Base-by-base conservation (phyloP, 139 green algal species). In the Coelastrella sp. region DNA sequence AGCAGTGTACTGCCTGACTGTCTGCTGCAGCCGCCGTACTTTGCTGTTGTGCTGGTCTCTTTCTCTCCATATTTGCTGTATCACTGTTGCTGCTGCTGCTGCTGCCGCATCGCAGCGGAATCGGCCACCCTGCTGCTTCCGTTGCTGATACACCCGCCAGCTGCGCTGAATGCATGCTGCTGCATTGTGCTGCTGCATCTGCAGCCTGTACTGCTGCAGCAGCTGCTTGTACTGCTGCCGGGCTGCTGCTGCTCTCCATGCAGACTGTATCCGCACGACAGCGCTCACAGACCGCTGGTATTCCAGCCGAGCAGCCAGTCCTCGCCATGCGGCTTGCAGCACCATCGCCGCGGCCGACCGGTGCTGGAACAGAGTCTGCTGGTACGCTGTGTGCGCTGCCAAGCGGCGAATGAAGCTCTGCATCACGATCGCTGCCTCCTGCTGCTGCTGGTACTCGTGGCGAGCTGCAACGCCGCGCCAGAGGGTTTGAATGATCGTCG, bases 1-100 rank as follows among this genome's bases (percentile, higher is more conserved):
- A 11, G 4, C 78, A 57, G n/a, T 12, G 17, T 82, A 80, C 76
- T 86, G 61, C 20, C 61, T 8, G 25, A 91, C 63, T 27, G 63
- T 56, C 6, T 14, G 27, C 76, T 87, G 87, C 27, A 85, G 49
- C 87, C 61, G 87, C 61, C 87, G 78, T 56, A 85, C 63, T 35
- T 60, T 76, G 65, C 75, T 87, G 49, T 87, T 85, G 87, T 86
- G 76, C 27, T 76, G 78, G 7, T 65, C 74, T 0, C 74, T 60
- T 78, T 85, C 76, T 4, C 87, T 78, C 87, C 87, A 91, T 12
- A 87, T 68, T 20, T 6, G 6, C 87, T 91, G 87, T 57, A 91
- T 86, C n/a, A 70, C 20, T 4, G 12, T 9, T 8, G 78, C 87
- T 59, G 87, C 87, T 57, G 61, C 63, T 20, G 87, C 76, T 56